Base-by-base conservation (phyloP, 1,284 basidiomycete genomes). In the Naganishia sp. region DNA sequence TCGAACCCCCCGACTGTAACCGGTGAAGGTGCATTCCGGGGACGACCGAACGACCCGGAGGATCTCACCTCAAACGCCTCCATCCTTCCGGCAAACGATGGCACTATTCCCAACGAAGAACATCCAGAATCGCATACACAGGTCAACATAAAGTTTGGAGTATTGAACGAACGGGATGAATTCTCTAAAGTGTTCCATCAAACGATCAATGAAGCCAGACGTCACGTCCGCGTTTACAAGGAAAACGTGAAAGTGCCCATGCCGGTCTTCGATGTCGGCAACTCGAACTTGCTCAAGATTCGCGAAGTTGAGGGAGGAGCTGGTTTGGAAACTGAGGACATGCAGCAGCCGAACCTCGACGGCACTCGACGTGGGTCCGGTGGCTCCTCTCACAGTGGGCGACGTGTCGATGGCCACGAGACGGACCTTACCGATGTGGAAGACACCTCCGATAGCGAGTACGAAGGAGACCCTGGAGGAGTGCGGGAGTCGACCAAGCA, bases 261-360 rank as follows among this genome's bases (percentile, higher is more conserved):
- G 33, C 73, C 78, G 67, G 61, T 71, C 1, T 65, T 78, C 46
- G 72, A 77, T 36, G 70, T 79, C 6, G 77, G 70, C 1, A 74
- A 74, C 5, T 73, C 76, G 10, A 73, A 75, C 45, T 67, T 78
- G 33, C 79, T 80, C 65, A 77, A 77, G 1, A 63, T 81, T n/a
- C 70, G 71, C 25, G 74, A 77, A 65, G 74, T 74, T 4, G 78
- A 80, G 55, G 77, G 74, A 0, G 77, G 77, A 69, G 76, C 76
- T 25, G 66, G 66, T 7, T 42, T 67, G 48, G 46, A 60, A 11
- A 43, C 39, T 23, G 60, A 67, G 21, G 53, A 67, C 18, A 39
- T 63, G 3, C 53, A 39, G 16, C 52, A 48, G 10, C 42, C 31
- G 13, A 53, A 52, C 6, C 50, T 52, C 13, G 65, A 63, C 7